A percentile compares a stretch with the other conserved stretches of the same genome.
These are phyloP conservation scores for Gentiana straminea DNA, from an alignment of 257 asterid genomes.

Conservation along the genomic window DNA sequence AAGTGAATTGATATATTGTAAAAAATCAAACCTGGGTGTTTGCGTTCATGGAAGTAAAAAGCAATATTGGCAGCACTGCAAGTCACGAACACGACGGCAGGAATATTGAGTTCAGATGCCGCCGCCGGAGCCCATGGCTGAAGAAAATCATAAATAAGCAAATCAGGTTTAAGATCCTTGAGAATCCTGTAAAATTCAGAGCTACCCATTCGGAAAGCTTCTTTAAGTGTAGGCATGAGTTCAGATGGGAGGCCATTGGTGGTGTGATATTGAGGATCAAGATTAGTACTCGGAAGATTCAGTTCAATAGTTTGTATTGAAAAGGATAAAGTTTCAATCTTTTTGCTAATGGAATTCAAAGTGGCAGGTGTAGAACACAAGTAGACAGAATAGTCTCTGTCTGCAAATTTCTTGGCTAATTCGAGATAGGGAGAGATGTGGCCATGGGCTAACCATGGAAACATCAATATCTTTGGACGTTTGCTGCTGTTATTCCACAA, in stretches of 20 bases:
- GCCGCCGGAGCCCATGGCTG: slow-evolving; percentile 10
- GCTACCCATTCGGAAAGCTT: not conserved
- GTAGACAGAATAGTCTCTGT: not conserved
- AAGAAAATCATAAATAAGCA: slow-evolving; percentile 5
- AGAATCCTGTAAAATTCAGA: not conserved
- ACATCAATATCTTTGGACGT: not conserved
- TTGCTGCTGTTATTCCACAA: too few species aligned
- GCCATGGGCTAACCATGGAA: slow-evolving; percentile 9
- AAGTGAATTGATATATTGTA: too few species aligned
- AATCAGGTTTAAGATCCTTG: not conserved
- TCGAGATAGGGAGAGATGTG: slow-evolving; percentile 5
- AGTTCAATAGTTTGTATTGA: slow-evolving; percentile 1
- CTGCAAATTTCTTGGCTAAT: not conserved
- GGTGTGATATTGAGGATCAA: not conserved
- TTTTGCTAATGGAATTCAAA: not conserved
- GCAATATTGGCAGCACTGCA: slow-evolving; percentile 2
- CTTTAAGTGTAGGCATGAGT: slow-evolving; percentile 4
- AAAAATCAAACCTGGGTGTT: not conserved
- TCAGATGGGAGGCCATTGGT: slow-evolving; percentile 5
- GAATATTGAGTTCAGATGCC: not conserved
- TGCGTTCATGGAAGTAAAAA: not conserved
- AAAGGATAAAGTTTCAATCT: not conserved
- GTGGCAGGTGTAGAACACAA: slow-evolving; percentile 2
- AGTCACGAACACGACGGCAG: slow-evolving; percentile 3
- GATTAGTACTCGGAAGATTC: not conserved